Conservation (phyloP, 495 filamentous ascomycete genomes). For the Aspergillus conjunctus region DNA sequence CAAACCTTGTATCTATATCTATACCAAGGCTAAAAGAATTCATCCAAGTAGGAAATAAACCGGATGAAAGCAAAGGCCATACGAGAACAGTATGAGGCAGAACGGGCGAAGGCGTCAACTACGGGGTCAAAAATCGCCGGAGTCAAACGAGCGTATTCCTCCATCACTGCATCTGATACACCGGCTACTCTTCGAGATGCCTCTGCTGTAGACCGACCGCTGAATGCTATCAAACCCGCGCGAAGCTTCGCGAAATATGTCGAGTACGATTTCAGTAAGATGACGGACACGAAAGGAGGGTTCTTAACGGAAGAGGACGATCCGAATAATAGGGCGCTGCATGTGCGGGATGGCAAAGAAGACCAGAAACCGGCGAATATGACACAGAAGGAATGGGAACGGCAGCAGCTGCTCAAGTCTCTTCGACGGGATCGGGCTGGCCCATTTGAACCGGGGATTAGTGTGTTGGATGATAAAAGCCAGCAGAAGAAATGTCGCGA, state of each 20-base stretch:
- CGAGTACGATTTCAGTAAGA: slow-evolving; percentile 96
- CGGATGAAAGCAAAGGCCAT: slow-evolving; percentile 90
- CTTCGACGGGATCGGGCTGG: slow-evolving; percentile 74
- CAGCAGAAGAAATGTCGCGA: slow-evolving; percentile 77
- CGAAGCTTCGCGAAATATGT: slow-evolving; percentile 89
- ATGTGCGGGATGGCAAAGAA: slow-evolving; percentile 50
- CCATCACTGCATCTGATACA: slow-evolving; percentile 61
- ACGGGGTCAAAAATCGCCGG: slow-evolving; percentile 37
- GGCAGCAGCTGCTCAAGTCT: slow-evolving; percentile 67
- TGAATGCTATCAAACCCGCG: slow-evolving; percentile 66
- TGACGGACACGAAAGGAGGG: slow-evolving; percentile 96
- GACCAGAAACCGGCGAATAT: slow-evolving; percentile 82
- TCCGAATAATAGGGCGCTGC: slow-evolving; percentile 78
- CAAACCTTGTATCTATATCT: not conserved
- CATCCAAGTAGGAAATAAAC: slow-evolving; percentile 72
- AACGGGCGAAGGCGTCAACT: slow-evolving; percentile 39
- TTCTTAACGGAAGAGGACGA: slow-evolving; percentile 89
- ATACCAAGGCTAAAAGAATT: slow-evolving; percentile 13
- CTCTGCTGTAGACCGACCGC: slow-evolving; percentile 38
- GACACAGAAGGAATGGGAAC: slow-evolving; percentile 92
- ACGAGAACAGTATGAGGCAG: slow-evolving; percentile 67
- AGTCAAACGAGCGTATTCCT: slow-evolving; percentile 61
- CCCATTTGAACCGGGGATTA: slow-evolving; percentile 83
- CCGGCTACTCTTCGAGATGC: slow-evolving; percentile 72
- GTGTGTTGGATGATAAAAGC: slow-evolving; percentile 61